A percentile compares a stretch with the other conserved stretches of the same genome.
Evolutionary conservation across 1,139 yeast genomes (phyloP).

Genomic region (Groenewaldozyma sp.): DNA sequence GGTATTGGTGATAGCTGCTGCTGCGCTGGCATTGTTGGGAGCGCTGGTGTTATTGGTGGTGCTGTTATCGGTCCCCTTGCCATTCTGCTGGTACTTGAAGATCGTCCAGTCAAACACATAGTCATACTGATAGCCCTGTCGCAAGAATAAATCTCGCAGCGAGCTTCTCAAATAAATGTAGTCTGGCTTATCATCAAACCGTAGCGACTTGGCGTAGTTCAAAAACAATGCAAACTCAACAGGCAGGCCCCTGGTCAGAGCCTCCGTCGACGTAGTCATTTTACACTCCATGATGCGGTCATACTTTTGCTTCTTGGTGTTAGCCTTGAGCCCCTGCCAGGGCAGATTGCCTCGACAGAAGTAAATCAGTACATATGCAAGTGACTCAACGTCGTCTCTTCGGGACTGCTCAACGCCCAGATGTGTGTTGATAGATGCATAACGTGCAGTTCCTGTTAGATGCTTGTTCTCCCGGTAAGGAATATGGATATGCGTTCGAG

Average conservation of each 20-base stretch:
- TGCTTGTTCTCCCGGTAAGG: constrained; percentile 96
- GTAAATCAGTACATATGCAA: constrained; percentile 91
- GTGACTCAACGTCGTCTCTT: constrained; percentile 91
- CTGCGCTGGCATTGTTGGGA: too few species aligned
- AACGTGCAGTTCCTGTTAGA: constrained; percentile 94
- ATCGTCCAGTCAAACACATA: constrained; percentile 97
- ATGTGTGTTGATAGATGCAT: constrained; percentile 92
- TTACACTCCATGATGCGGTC: constrained; percentile 96
- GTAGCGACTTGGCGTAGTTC: constrained; percentile 78
- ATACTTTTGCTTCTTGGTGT: constrained; percentile 93
- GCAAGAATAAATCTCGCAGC: constrained; percentile 79
- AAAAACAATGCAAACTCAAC: constrained; percentile 81
- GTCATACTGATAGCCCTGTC: constrained; percentile 87
- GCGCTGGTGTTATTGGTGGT: constrained; percentile 1
- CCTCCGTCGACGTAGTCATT: constrained; percentile 85
- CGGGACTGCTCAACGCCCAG: constrained; percentile 94
- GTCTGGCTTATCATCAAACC: constrained; percentile 96
- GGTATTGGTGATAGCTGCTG: too few species aligned
- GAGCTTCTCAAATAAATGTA: constrained; percentile 81
- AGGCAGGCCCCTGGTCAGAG: constrained; percentile 86
- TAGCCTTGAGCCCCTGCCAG: constrained; percentile 98
- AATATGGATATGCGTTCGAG: constrained; percentile 89
- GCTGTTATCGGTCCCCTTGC: too few species aligned
- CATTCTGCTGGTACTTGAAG: constrained; percentile 51
- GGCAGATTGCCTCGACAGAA: constrained; percentile 94